Evolutionary conservation across 1,284 basidiomycete species (phyloP).

Genomic region (Pseudozyma sp.): DNA sequence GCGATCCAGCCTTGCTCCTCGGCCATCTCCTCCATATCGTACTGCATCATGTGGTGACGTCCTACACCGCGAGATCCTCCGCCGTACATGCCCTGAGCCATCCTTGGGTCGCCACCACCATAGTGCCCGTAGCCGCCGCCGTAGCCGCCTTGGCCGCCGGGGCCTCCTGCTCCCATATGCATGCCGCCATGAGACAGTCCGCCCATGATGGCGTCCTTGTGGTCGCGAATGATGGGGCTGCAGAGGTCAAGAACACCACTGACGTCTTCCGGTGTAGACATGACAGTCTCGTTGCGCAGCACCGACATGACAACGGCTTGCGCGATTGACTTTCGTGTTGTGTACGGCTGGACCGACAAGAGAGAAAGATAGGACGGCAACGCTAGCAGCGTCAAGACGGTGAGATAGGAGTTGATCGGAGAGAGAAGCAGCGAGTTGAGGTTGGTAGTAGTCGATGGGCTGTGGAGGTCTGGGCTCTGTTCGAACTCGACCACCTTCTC

Average conservation of each 20-base stretch:
- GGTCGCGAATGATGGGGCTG: constrained; percentile 61
- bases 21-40: constrained; percentile 64
- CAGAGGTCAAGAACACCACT: constrained; percentile 66
- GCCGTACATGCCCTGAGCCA: constrained; percentile 48
- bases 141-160: constrained; percentile 24
- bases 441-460: constrained; percentile 50
- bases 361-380: constrained; percentile 62
- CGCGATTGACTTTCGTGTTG: constrained; percentile 64
- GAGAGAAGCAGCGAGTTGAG: constrained; percentile 64
- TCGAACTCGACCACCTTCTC: constrained; percentile 59
- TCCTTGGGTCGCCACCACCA: constrained; percentile 38
- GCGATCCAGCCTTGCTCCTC: constrained; percentile 68
- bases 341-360: constrained; percentile 59
- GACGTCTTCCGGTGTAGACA: constrained; percentile 66
- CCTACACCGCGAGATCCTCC: constrained; percentile 39
- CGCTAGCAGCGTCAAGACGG: constrained; percentile 64
- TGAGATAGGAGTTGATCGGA: constrained; percentile 64
- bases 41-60: constrained; percentile 52
- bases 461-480: constrained; percentile 57
- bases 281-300: constrained; percentile 63
- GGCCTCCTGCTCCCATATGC: constrained; percentile 36
- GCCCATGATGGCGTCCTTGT: constrained; percentile 55
- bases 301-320: constrained; percentile 65
- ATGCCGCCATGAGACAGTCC: constrained; percentile 37
- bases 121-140: constrained; percentile 42